Conservation (phyloP, 441 rosid species). For the Mallotus repandus region DNA sequence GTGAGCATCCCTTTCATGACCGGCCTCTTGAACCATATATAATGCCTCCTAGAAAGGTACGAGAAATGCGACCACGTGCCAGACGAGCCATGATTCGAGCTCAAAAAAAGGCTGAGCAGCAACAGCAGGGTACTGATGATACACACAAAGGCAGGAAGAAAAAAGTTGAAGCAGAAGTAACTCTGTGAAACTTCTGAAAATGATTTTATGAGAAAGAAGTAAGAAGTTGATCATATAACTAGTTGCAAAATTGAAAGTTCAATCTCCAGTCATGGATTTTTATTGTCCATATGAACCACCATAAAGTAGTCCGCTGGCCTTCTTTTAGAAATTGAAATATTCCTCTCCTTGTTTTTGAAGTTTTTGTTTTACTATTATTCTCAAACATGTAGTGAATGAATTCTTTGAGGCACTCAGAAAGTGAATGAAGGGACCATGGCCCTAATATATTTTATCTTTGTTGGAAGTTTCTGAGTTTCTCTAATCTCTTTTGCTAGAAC, state of each 20-base stretch:
- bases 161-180: slow-evolving; percentile 35
- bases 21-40: slow-evolving; percentile 66
- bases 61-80: slow-evolving; percentile 93
- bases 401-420: background rate
- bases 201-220: background rate
- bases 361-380: no score
- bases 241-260: slow-evolving; percentile 18
- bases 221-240: background rate
- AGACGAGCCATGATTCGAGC: slow-evolving; percentile 94
- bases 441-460: background rate
- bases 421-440: background rate
- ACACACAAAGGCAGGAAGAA: slow-evolving; percentile 54
- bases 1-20: slow-evolving; percentile 91
- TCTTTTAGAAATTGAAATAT: no score
- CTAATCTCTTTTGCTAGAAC: no score
- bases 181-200: slow-evolving; percentile 25
- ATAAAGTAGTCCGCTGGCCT: background rate
- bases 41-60: slow-evolving; percentile 81
- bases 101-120: slow-evolving; percentile 80
- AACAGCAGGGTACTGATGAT: slow-evolving; percentile 44
- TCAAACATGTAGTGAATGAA: background rate
- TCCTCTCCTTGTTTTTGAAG: no score
- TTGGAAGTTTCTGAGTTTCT: no score
- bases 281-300: slow-evolving; percentile 1
- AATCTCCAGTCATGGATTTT: background rate